phyloP scores from a whole-genome alignment of 2,329 filamentous ascomycete genomes.

The Fusarium tricinctum region DNA sequence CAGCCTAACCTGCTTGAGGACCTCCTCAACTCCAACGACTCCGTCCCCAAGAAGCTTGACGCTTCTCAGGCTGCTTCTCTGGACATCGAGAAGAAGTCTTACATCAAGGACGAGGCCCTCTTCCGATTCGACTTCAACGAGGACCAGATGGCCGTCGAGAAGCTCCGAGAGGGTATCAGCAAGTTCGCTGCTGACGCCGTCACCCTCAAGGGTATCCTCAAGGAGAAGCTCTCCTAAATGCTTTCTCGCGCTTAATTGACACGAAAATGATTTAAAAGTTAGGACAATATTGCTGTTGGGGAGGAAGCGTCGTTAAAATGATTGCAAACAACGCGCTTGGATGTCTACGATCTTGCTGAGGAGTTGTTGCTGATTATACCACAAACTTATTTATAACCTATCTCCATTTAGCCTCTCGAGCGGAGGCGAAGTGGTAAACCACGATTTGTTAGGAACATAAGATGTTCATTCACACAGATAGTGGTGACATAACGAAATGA shows the following conservation, averaged over 20 bases:
- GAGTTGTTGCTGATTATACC: constrained; percentile 40
- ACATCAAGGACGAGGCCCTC: constrained; percentile 87
- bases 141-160: constrained; percentile 99
- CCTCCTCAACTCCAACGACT: constrained; percentile 84
- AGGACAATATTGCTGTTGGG: constrained; percentile 13
- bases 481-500: constrained; percentile 31
- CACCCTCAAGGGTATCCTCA: constrained; percentile 92
- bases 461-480: constrained; percentile 23
- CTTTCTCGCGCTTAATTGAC: constrained; percentile 8
- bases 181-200: constrained; percentile 98
- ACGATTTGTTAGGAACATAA: constrained; percentile 4
- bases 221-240: constrained; percentile 79
- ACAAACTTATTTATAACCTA: constrained; percentile 31
- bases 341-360: constrained; percentile 21
- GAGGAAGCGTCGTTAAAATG: constrained; percentile 19
- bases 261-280: constrained; percentile 40
- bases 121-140: constrained; percentile 99
- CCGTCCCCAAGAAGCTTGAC: constrained; percentile 94
- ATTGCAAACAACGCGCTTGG: constrained; percentile 19
- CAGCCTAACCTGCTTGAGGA: constrained; percentile 94
- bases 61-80: constrained; percentile 74
- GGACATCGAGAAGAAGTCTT: constrained; percentile 88
- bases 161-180: constrained; percentile 98
- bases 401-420: constrained; percentile 10
- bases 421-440: constrained; percentile 14